Base-by-base conservation (phyloP, 345 rosid genomes). In the Syzygium grande region DNA sequence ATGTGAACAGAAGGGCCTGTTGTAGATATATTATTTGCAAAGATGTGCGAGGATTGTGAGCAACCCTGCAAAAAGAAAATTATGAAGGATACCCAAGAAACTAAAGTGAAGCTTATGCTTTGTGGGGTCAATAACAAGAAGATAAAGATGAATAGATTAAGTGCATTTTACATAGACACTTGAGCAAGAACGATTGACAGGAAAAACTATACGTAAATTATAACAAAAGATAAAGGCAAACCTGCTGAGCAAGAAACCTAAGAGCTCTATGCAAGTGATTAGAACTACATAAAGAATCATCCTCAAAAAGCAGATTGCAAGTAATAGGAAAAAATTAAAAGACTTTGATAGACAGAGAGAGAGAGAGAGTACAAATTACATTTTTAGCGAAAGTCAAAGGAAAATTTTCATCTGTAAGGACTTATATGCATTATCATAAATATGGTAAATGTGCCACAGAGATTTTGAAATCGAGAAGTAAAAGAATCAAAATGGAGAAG, bases 21-120 rank as follows among this genome's bases (percentile, higher is more conserved):
- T 88, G 89, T 93, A 84, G 99, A 96, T 87, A 96, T 91, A 92
- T 98, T 95, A 93, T 98, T 98, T 87, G 98, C 98, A 92, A 95
- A 96, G 87, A 96, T 87, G 91, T 98, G 99, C 65, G 97, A 96
- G 41, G 99, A 98, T 93, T 98, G 99, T 55, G 99, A 95, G 90
- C 98, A 96, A 43, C 93, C 96, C 99, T 98, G 90, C 91, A 92
- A 43, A 58, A 87, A 73, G 7, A 73, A 52, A 91, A 89, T 84
- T 59, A 51, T 88, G 90, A 85, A 5, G 49, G 80, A 73, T 38
- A 73, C 49, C 25, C 46, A 38, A 38, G 23, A 73, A 73, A 73
- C 27, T 19, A 73, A 41, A 73, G 49, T 38, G 27, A 73, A 34
- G 19, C 80, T 73, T 73, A 73, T 38, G 80, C 80, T 73, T 73